phyloP scores from a whole-genome alignment of 129 eudicot species.

The Flaveria bidentis region DNA sequence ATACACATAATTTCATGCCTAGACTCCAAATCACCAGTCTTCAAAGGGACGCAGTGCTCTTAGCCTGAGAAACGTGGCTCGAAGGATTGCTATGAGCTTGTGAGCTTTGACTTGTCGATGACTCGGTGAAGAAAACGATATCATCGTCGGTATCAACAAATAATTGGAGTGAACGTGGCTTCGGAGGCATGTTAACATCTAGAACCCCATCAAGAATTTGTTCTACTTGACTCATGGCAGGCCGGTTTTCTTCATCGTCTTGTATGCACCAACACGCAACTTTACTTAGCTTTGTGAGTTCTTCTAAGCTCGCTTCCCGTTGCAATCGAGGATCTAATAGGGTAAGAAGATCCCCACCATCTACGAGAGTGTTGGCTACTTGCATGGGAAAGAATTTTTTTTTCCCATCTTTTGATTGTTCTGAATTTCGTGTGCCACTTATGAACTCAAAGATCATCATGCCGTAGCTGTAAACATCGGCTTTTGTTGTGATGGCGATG shows the following conservation, averaged over 20 bases:
- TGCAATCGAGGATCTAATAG: conserved; percentile 54
- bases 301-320: conserved; percentile 43
- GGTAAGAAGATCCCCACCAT: conserved; percentile 58
- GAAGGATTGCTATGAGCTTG: conserved; percentile 32
- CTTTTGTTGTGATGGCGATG: conserved; percentile 63
- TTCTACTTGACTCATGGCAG: conserved; percentile 69
- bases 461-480: conserved; percentile 77
- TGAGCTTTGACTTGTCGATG: conserved; percentile 39
- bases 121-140: conserved; percentile 48
- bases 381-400: conserved; percentile 46
- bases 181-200: conserved; percentile 67
- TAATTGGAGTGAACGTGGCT: conserved; percentile 49
- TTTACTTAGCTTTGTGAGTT: conserved; percentile 55
- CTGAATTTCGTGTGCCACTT: conserved; percentile 55
- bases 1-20: background rate
- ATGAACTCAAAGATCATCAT: conserved; percentile 73
- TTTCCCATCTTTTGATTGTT: conserved; percentile 29
- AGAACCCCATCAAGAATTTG: conserved; percentile 73
- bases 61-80: conserved; percentile 31
- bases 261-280: conserved; percentile 86
- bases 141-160: conserved; percentile 38
- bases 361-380: conserved; percentile 39
- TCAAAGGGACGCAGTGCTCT: conserved; percentile 25
- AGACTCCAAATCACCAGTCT: background rate
- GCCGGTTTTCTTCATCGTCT: conserved; percentile 63